phyloP scores from a whole-genome alignment of 176 grass and related monocot species.

The Bolboschoenus planiculmis region DNA sequence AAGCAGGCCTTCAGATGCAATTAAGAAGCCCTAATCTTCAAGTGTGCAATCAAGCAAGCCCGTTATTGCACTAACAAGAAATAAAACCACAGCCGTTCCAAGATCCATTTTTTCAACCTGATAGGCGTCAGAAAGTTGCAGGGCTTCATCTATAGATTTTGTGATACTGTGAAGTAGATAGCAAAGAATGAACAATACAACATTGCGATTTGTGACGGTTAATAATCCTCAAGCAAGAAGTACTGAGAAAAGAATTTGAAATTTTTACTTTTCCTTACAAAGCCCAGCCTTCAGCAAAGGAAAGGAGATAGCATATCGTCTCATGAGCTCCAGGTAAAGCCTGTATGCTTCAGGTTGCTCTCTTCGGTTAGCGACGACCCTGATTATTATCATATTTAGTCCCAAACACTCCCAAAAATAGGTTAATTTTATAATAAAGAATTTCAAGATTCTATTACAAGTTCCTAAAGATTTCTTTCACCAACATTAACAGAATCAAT shows the following conservation, averaged over 20 bases:
- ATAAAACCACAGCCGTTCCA: conserved; percentile 63
- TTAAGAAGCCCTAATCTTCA: conserved; percentile 53
- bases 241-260: background rate
- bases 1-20: conserved; percentile 14
- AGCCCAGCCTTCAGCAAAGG: background rate
- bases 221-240: background rate
- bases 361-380: conserved; percentile 23
- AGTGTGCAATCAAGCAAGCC: conserved; percentile 56
- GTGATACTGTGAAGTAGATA: conserved; percentile 45
- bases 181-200: conserved; percentile 2
- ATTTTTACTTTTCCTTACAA: background rate
- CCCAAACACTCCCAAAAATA: background rate
- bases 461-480: too few relatives aligned
- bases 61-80: conserved; percentile 35
- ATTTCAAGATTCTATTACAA: too few relatives aligned
- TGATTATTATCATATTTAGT: conserved; percentile 9
- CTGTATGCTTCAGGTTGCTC: conserved; percentile 35
- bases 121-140: conserved; percentile 57
- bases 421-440: too few relatives aligned
- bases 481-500: too few relatives aligned
- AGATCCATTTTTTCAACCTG: conserved; percentile 34
- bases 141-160: conserved; percentile 52
- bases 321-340: conserved; percentile 37
- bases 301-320: conserved; percentile 23
- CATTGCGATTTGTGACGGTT: too few relatives aligned